Conservation (phyloP, 2,329 filamentous ascomycete genomes). For the Xylaria sp. region DNA sequence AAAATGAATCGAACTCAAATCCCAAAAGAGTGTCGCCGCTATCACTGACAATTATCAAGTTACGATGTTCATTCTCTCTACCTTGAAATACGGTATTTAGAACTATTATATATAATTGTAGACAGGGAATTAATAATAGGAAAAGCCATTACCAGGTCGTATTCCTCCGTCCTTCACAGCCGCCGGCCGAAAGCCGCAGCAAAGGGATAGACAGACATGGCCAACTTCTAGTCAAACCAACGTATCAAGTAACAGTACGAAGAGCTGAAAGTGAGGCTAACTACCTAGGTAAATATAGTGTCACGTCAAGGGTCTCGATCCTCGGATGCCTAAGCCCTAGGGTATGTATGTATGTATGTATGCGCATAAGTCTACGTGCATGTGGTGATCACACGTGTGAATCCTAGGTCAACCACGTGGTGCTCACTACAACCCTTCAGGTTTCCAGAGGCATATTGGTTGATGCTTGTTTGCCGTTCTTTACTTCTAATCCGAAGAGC, state of each 20-base stretch:
- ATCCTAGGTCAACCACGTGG: background rate
- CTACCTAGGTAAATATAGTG: slow-evolving; percentile 1
- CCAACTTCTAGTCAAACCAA: background rate
- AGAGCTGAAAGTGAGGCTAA: background rate
- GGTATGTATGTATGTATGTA: too few species aligned
- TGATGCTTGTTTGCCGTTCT: background rate
- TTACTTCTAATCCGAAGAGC: background rate
- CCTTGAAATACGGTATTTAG: background rate
- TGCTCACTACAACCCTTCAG: background rate
- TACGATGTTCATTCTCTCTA: background rate
- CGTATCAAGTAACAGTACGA: background rate
- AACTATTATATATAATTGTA: background rate
- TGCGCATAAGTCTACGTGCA: background rate
- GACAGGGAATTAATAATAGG: background rate
- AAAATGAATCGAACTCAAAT: background rate
- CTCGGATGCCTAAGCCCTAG: background rate
- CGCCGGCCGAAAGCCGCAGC: background rate
- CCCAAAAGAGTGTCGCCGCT: background rate
- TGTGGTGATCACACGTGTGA: background rate
- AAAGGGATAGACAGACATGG: background rate
- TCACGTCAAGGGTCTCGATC: background rate
- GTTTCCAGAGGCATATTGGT: background rate
- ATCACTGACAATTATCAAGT: background rate
- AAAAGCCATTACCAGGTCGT: background rate
- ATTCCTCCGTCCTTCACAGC: background rate